Evolutionary conservation across 441 rosid genomes (phyloP).

Genomic region (Bruguiera hainesii): DNA sequence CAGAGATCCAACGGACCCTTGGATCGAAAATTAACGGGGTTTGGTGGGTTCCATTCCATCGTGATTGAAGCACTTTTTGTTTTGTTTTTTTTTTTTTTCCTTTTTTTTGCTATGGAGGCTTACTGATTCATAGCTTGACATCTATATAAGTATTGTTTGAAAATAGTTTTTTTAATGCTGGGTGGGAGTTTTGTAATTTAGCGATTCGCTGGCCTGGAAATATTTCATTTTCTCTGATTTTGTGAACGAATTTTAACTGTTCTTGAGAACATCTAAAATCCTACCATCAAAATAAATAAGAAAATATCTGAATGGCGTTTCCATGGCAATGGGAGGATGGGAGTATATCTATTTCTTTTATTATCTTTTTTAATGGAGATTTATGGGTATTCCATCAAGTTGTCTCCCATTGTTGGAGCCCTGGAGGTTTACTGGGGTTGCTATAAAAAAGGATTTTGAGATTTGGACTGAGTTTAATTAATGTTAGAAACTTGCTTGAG

Average conservation of each 20-base stretch:
- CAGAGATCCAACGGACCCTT: constrained; percentile 5
- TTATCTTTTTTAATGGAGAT: no score
- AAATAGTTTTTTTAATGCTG: neutral
- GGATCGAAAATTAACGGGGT: neutral
- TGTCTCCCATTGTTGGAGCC: no score
- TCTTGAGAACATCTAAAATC: no score
- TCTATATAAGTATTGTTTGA: neutral
- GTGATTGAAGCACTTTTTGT: neutral
- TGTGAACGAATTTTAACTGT: no score
- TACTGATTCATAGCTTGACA: neutral
- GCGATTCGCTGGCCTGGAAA: neutral
- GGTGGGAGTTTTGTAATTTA: neutral
- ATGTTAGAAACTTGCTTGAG: neutral
- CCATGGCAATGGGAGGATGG: no score
- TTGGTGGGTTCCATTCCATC: neutral
- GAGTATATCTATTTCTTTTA: no score
- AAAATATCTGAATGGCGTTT: no score
- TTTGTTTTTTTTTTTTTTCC: no score
- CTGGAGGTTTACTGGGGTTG: no score
- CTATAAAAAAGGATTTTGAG: neutral
- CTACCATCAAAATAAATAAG: no score
- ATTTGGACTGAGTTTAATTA: constrained; percentile 9
- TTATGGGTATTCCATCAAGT: no score
- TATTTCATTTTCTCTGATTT: neutral
- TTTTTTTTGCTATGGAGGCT: no score